Percentiles rank a stretch among this genome's conserved stretches.
Conservation (phyloP, 176 grass and related monocot species). For the Dendrocalamus sinicus region DNA sequence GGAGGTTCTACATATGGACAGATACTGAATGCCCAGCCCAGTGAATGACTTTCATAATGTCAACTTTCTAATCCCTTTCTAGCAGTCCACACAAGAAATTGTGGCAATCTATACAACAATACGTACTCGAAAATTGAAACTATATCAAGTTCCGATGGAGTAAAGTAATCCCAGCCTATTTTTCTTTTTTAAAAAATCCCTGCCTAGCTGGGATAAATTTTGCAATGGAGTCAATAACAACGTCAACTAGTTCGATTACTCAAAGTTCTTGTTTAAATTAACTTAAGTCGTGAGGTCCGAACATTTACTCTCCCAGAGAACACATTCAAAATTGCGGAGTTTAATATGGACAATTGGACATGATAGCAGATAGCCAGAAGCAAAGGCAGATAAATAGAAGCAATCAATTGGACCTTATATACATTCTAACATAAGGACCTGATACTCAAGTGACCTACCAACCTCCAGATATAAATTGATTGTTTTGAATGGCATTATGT, state of each 20-base stretch:
- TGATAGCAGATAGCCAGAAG: background rate
- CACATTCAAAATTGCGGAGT: background rate
- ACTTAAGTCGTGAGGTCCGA: background rate
- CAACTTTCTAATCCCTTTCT: background rate
- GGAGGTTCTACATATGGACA: background rate
- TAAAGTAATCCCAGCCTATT: background rate
- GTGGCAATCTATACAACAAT: background rate
- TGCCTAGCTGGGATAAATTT: constrained; percentile 28
- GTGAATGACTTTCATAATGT: background rate
- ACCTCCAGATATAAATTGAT: constrained; percentile 70
- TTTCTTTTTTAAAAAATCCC: background rate
- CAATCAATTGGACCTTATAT: constrained; percentile 25
- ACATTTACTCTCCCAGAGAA: background rate
- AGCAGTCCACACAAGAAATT: constrained; percentile 9
- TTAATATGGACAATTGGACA: background rate
- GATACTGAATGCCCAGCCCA: background rate
- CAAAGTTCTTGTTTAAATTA: constrained; percentile 7
- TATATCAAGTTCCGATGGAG: constrained; percentile 17
- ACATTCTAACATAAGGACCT: constrained; percentile 20
- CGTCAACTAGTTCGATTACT: background rate
- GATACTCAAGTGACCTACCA: constrained; percentile 58
- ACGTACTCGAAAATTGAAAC: constrained; percentile 19
- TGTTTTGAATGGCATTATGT: constrained; percentile 58
- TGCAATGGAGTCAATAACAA: constrained; percentile 10
- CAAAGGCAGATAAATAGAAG: constrained; percentile 1